Conservation (phyloP, 768 basidiomycete species). For the Boletus subparvulus region DNA sequence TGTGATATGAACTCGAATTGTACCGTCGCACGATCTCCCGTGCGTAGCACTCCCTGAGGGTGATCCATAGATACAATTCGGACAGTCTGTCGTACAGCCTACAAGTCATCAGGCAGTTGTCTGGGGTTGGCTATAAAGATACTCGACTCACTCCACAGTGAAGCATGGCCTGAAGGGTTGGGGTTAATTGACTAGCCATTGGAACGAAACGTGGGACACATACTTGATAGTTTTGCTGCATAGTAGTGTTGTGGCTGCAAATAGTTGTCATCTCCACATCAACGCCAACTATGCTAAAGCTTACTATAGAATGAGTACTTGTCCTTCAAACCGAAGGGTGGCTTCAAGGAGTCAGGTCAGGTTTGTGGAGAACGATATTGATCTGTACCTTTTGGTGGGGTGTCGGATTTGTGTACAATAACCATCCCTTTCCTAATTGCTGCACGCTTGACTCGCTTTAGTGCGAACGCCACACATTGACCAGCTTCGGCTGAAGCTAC, state of each 20-base stretch:
- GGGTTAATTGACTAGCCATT: background rate
- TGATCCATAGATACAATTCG: constrained; percentile 89
- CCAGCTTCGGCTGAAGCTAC: constrained; percentile 90
- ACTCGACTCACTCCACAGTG: constrained; percentile 75
- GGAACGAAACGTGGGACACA: constrained; percentile 13
- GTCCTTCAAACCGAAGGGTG: constrained; percentile 84
- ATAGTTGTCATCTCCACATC: constrained; percentile 1
- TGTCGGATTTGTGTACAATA: constrained; percentile 76
- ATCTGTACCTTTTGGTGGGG: constrained; percentile 66
- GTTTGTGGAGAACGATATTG: background rate
- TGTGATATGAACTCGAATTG: constrained; percentile 92
- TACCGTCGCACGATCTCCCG: constrained; percentile 94
- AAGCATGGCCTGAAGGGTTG: constrained; percentile 68
- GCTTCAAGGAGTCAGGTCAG: constrained; percentile 41
- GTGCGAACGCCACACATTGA: constrained; percentile 89
- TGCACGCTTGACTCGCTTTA: constrained; percentile 82
- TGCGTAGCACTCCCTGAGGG: constrained; percentile 84
- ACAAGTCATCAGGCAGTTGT: constrained; percentile 6
- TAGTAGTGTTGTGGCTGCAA: constrained; percentile 82
- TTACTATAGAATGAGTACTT: constrained; percentile 90
- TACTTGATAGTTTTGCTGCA: constrained; percentile 91
- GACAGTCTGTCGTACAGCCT: constrained; percentile 92
- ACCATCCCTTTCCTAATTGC: constrained; percentile 95
- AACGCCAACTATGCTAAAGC: constrained; percentile 24
- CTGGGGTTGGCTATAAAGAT: background rate